Base-by-base conservation (phyloP, 2,329 filamentous ascomycete species). In the Penicillium concentricum region DNA sequence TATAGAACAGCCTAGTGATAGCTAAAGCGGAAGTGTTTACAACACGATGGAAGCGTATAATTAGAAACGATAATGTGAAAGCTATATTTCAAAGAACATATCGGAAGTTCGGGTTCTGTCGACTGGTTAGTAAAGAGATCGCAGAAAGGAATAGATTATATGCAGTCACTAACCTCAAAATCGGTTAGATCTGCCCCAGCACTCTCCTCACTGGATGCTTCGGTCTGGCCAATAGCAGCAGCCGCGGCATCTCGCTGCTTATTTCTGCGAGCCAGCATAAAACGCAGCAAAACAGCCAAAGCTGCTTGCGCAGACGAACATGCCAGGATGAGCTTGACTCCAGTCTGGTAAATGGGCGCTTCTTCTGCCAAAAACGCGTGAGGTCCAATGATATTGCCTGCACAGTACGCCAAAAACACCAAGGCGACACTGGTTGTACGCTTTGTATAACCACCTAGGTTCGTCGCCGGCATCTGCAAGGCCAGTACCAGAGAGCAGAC, bases 401-500 rank as follows among this genome's bases (percentile, higher is more conserved):
- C 64, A 34, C 73, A 76, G 61, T 78, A 79, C 1, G 74, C 72
- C 16, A 79, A 62, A 35, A 80, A 76, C 1, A 79, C 74, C 13
- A 82, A 51, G 0, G 78, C 79, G 10, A 77, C 78, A 20, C 75
- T 72, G 0, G 78, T 80, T 16, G 76, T 76, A 50, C 80, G 80
- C 63, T 82, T 82, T 1, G 78, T 79, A 59, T 81, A 79, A 1
- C 79, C 79, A 20, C 75, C 78, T 5, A 79, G 71, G 58, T 81
- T 81, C 15, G 64, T 68, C 16, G 63, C 63, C 12, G 65, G 69
- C 67, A 71, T 69, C 37, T 71, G 82, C 32, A 85, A 72, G 0
- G 81, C 80, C 0, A 84, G 71, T 0, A 84, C 81, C 8, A 85
- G 68, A 1, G 80, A 80, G 0, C 77, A 74, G 2, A 84, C 82